Conservation (phyloP, 345 rosid species). For the Rhizophora mangle region DNA sequence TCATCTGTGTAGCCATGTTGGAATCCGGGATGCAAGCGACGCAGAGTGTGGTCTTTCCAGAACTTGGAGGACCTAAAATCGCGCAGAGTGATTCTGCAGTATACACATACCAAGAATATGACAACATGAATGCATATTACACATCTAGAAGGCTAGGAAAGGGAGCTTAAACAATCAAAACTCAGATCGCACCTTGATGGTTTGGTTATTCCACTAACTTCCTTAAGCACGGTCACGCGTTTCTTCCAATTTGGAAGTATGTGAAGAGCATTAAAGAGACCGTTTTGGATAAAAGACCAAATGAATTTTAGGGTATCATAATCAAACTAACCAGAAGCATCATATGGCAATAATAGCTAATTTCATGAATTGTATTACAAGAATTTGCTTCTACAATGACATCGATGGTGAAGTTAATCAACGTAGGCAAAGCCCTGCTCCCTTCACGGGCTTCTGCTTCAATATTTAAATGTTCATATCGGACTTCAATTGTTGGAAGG, state of each 20-base stretch:
- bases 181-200: conserved; percentile 46
- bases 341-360: neutral
- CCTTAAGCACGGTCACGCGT: conserved; percentile 54
- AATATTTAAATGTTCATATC: conserved; percentile 43
- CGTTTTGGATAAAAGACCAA: conserved; percentile 7
- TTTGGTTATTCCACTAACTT: conserved; percentile 63
- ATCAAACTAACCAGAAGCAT: neutral
- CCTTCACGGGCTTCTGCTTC: conserved; percentile 64
- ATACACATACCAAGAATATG: neutral
- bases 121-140: neutral
- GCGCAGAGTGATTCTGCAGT: conserved; percentile 58
- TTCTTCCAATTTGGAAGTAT: conserved; percentile 49
- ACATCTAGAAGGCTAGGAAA: neutral
- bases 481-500: conserved; percentile 46
- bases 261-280: conserved; percentile 30
- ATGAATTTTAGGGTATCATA: neutral
- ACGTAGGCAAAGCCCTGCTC: conserved; percentile 61
- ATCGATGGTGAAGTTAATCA: conserved; percentile 43
- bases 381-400: conserved; percentile 46
- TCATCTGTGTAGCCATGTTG: no score
- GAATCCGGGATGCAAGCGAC: no score
- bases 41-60: conserved; percentile 72
- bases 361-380: neutral
- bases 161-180: neutral
- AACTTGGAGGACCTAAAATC: conserved; percentile 76